A percentile compares a stretch with the other conserved stretches of the same genome.
Conservation (phyloP, 805 yeast species). For the Kurtzmaniella cleridarum region DNA sequence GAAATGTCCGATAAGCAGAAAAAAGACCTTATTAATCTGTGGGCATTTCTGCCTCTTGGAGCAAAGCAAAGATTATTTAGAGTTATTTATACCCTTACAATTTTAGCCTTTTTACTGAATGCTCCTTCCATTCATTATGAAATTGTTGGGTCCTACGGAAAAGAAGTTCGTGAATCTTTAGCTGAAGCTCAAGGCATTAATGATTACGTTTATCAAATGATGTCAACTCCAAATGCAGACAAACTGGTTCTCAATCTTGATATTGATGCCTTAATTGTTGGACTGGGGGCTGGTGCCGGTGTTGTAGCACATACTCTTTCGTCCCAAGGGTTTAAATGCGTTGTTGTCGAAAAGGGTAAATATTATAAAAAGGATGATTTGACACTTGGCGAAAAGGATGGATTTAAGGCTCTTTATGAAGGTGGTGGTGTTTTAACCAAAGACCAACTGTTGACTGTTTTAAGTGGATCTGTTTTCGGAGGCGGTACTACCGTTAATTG, state of each 20-base stretch:
- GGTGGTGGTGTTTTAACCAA: slow-evolving; percentile 30
- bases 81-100: slow-evolving; percentile 20
- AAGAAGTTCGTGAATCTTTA: slow-evolving; percentile 23
- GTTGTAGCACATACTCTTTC: slow-evolving; percentile 45
- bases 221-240: slow-evolving; percentile 24
- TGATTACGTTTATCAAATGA: slow-evolving; percentile 22
- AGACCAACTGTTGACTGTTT: slow-evolving; percentile 28
- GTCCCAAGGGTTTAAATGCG: slow-evolving; percentile 35
- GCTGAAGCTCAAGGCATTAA: slow-evolving; percentile 21
- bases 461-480: slow-evolving; percentile 53
- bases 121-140: slow-evolving; percentile 29
- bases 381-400: slow-evolving; percentile 32
- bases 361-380: slow-evolving; percentile 33
- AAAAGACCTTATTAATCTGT: slow-evolving; percentile 24
- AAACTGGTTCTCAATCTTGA: slow-evolving; percentile 26
- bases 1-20: slow-evolving; percentile 34
- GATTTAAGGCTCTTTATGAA: slow-evolving; percentile 34
- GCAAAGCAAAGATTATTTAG: slow-evolving; percentile 30
- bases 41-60: slow-evolving; percentile 38
- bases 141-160: slow-evolving; percentile 36
- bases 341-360: slow-evolving; percentile 49
- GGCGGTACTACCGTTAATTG: slow-evolving; percentile 57
- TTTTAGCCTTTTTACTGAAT: slow-evolving; percentile 18
- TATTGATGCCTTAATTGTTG: slow-evolving; percentile 44
- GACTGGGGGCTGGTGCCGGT: slow-evolving; percentile 52